Base-by-base conservation (phyloP, 176 grass and related monocot species). In the Ensete glaucum region DNA sequence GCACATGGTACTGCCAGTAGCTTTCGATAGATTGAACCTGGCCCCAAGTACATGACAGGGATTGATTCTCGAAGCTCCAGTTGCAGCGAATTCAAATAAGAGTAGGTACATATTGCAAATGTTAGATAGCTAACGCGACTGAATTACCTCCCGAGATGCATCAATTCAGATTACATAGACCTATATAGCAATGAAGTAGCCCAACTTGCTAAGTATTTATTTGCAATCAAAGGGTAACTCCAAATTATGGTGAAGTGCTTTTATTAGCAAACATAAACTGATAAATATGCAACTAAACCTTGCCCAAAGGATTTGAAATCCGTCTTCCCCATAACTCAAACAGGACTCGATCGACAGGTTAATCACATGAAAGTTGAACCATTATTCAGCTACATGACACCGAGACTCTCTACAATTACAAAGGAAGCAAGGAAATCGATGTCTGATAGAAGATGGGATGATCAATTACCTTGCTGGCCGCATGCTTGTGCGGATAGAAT, bases 391-490 rank as follows among this genome's bases (percentile, higher is more conserved):
- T 26, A 51, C 43, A 51, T 21, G 67, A 52, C 34, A 51, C 43
- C 48, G 21, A 60, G 57, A 9, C 17, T 60, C 17, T n/a, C n/a
- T 9, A n/a, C n/a, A 43, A 43, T 4, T 4, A 43, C 34, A 43
- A 43, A 43, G 34, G 34, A 43, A 43, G 34, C 34, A 43, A 43
- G 34, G 34, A 43, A 43, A 50, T 11, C 2, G 17, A 20, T 9
- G 2, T 1, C 1, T 20, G 67, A 22, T 48, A 7, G 29, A 43
- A 70, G 48, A 48, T 1, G 16, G 9, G 17, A 52, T 70, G 67
- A 6, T 70, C 17, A 10, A 51, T 70, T 70, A 70, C 67, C 67
- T 75, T 75, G 55, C 54, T 75, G 25, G 20, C 73, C 55, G 11
- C 11, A 59, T 16, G 52, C 54, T 55, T 43, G 54, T 5, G 24